Conservation (phyloP, 345 rosid species). For the Barbarea vulgaris region DNA sequence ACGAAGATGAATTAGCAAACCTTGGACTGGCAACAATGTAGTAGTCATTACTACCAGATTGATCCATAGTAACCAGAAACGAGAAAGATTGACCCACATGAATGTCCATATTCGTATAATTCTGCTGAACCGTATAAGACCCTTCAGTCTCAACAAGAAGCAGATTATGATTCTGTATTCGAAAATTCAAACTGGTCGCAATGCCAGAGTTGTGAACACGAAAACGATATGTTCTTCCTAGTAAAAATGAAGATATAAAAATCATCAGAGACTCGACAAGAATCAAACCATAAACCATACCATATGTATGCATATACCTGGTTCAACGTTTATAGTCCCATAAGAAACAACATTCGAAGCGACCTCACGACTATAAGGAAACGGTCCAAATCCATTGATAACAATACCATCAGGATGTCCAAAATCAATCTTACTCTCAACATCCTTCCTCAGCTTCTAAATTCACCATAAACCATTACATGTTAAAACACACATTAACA, state of each 20-base stretch:
- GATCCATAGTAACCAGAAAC: conserved; percentile 90
- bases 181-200: conserved; percentile 85
- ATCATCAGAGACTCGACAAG: not conserved
- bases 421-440: conserved; percentile 58
- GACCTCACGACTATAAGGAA: conserved; percentile 55
- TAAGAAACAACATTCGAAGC: conserved; percentile 57
- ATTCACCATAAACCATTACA: conserved; percentile 19
- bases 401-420: conserved; percentile 81
- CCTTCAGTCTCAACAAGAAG: conserved; percentile 96
- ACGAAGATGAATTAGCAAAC: conserved; percentile 56
- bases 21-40: conserved; percentile 86
- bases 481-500: not conserved
- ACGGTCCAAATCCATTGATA: conserved; percentile 86
- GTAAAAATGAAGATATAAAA: conserved; percentile 25
- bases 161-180: conserved; percentile 86
- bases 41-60: conserved; percentile 76
- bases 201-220: conserved; percentile 88
- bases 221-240: conserved; percentile 83
- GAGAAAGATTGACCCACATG: conserved; percentile 96
- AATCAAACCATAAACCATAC: not conserved
- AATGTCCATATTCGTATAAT: conserved; percentile 78
- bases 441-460: conserved; percentile 74
- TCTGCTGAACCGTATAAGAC: conserved; percentile 87
- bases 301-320: conserved; percentile 49
- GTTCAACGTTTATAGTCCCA: conserved; percentile 76